Evolutionary conservation across 768 basidiomycete species (phyloP), one percentile per base, ranked within the genome.

Genomic region (Epithele typhae): DNA sequence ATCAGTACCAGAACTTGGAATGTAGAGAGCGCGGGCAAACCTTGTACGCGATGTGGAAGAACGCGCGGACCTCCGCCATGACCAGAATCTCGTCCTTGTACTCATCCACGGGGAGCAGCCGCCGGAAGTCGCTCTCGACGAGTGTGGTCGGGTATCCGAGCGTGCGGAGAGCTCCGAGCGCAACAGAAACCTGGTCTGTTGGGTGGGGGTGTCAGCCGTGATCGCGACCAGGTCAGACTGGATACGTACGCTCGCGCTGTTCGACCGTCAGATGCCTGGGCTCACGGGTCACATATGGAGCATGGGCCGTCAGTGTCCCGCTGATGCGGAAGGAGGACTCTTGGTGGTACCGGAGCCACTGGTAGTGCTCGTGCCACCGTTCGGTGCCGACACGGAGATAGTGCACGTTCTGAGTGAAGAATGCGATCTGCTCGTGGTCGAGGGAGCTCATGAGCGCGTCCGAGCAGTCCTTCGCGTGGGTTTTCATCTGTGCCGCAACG

Each of bases 51-150:
- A 86, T 82, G 69, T 86, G 79, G 61, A 86, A 87, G 53, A 86
- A 86, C 0, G 78, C 82, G 8, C 81, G 68, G 4, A 85, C 81
- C 46, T 80, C 75, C 0, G 82, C 81, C 83, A 87, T 86, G 50
- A 86, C 79, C 2, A 58, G 51, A 9, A 87, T 54, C 0, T 80
- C 80, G 0, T 73, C 68, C 27, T 79, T 68, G 32, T 77, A 70
- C 6, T 19, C 27, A 14, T 33, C 37, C 11, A 7, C 12, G 14
- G 21, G 56, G 75, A 81, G 49, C 78, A 83, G 4, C 77, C 79
- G 33, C 0, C 72, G 69, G 0, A 80, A 75, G 15, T 74, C 72
- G 0, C 79, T 75, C 74, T 79, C 78, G 5, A 81, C 69, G 2
- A 40, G 15, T 6, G 11, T 24, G 56, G 49, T 12, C 81, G 12